Evolutionary conservation across 2,329 filamentous ascomycete genomes (phyloP), one percentile per base, ranked within the genome.

Genomic region (Fusarium begoniae): DNA sequence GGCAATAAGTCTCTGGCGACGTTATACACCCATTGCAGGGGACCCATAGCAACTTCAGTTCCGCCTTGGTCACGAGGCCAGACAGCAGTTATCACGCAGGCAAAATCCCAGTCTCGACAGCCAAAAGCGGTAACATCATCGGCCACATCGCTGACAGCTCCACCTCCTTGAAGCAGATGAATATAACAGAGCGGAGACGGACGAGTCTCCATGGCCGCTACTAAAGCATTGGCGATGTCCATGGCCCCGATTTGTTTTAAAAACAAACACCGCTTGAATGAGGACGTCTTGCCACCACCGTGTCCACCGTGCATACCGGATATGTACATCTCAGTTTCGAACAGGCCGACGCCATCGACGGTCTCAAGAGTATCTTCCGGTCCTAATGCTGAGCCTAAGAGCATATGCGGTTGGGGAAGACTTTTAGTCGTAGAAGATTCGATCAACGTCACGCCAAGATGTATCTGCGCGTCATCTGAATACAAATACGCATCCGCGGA

Each of bases 191-290:
- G 77, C 45, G 84, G 81, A 1, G 87, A 84, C 6, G 89, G 88
- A 50, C 88, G 85, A 69, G 69, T 80, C 54, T 85, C 66, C 9
- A 91, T 32, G 10, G 89, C 87, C 5, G 75, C 65, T n/a, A 86
- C 59, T 53, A 92, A 80, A 8, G 74, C 73, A 3, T 81, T 48
- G 28, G 79, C 73, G 3, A 89, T 45, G 3, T 80, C 62, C 7
- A 5, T 50, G 59, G 65, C 66, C 70, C 83, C 82, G 20, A 91
- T 86, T 43, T 76, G 0, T 66, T 87, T 87, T 14, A 92, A 78
- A 74, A 92, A 91, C 41, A 92, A 47, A 78, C 90, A 92, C 75
- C 90, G 85, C 81, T 92, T 92, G 83, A 92, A 92, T 1, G 90
- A 85, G 18, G 87, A 91, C 0, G 89, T 91, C 81, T 90, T 91